These are phyloP conservation scores for Excoecaria cochinchinensis DNA, from an alignment of 345 rosid species.

Conservation along the genomic window DNA sequence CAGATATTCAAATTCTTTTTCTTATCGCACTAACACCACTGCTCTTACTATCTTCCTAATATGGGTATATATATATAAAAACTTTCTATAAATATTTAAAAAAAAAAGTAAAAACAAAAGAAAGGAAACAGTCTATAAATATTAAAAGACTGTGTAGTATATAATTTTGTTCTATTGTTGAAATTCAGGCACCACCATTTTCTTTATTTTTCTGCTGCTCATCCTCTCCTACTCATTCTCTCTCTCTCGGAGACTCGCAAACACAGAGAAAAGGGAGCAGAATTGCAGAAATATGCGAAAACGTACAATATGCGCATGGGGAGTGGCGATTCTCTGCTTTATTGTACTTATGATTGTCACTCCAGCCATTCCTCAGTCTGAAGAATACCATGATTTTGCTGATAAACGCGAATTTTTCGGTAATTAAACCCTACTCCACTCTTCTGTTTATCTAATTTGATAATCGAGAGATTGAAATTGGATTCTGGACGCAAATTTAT, in stretches of 20 bases:
- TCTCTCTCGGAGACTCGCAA: neutral
- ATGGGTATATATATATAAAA: too few relatives aligned
- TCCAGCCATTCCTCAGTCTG: slow-evolving; percentile 77
- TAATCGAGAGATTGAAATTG: neutral
- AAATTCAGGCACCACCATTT: neutral
- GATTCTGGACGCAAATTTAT: neutral
- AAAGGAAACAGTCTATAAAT: too few relatives aligned
- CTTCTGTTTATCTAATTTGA: neutral
- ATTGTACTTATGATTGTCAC: slow-evolving; percentile 80
- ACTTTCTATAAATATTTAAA: too few relatives aligned
- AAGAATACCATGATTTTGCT: slow-evolving; percentile 86
- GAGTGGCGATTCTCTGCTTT: slow-evolving; percentile 63
- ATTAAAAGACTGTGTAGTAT: too few relatives aligned
- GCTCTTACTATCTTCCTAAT: too few relatives aligned
- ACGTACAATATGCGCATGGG: slow-evolving; percentile 58
- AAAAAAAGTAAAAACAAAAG: too few relatives aligned
- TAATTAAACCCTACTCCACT: slow-evolving; percentile 17
- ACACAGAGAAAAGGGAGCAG: too few relatives aligned
- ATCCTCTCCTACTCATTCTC: too few relatives aligned
- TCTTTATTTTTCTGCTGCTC: neutral
- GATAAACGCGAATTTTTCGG: slow-evolving; percentile 82
- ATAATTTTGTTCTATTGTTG: neutral
- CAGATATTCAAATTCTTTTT: too few relatives aligned
- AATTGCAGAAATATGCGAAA: slow-evolving; percentile 40
- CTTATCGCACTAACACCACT: too few relatives aligned